Evolutionary conservation across 1,284 basidiomycete species (phyloP).

Genomic region (Sanghuangporus sanghuang): DNA sequence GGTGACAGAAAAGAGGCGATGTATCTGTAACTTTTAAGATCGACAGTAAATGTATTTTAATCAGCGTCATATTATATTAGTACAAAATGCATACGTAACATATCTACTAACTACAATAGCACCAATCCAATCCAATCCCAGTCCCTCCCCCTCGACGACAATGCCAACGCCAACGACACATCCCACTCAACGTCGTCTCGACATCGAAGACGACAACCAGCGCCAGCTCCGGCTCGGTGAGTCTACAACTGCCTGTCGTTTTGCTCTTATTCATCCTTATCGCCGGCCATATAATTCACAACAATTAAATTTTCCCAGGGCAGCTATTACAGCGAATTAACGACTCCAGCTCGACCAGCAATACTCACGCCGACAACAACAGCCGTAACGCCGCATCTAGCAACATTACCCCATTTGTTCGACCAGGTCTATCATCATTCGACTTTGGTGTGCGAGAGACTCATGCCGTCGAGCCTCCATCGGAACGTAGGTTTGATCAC

Average conservation of each 20-base stretch:
- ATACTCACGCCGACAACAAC: background rate
- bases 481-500: constrained; percentile 7
- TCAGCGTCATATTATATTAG: constrained; percentile 10
- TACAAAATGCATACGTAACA: background rate
- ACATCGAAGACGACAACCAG: constrained; percentile 21
- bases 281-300: background rate
- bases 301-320: constrained; percentile 9
- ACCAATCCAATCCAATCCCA: too few species aligned
- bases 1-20: constrained; percentile 20
- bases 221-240: constrained; percentile 17
- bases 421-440: constrained; percentile 13
- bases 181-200: constrained; percentile 15
- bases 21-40: background rate
- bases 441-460: constrained; percentile 15
- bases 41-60: constrained; percentile 19
- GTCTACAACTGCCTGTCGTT: background rate
- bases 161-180: background rate
- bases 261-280: background rate
- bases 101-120: too few species aligned
- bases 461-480: constrained; percentile 15
- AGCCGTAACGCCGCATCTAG: background rate
- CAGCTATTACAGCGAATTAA: constrained; percentile 15
- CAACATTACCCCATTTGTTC: background rate
- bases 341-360: background rate
- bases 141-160: background rate